Evolutionary conservation across 345 rosid species (phyloP), one percentile per base, ranked within the genome.

Genomic region (Pelargonium nanum): DNA sequence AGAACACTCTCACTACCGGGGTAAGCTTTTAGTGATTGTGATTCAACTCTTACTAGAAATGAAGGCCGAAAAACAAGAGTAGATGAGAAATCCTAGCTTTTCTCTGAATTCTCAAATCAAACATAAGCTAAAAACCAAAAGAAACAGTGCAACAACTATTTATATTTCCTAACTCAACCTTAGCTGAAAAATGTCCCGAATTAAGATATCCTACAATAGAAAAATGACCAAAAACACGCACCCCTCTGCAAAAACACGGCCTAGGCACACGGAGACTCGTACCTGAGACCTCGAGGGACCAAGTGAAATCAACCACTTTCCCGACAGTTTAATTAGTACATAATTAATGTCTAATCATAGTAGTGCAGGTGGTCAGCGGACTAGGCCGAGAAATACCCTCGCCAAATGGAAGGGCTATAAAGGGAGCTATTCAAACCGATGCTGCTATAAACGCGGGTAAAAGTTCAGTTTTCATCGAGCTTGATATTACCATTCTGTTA

Each of bases 1-100:
- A 87, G 61, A 88, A 92, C 79, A 85, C 96, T 6, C 87, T 92
- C 53, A 92, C 95, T n/a, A 86, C 91, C 2, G 96, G 96, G 88
- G 98, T 86, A 40, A 17, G 48, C 17, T 40, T 12, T 40, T 17
- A 40, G 48, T n/a, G n/a, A n/a, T n/a, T n/a, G n/a, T n/a, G n/a
- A n/a, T n/a, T n/a, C n/a, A 80, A 74, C 64, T 67, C 56, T 50
- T 58, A 30, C 20, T 13, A 40, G 24, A 2, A 55, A 53, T 25
- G 30, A 25, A 54, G 19, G 26, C 19, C 20, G n/a, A n/a, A n/a
- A n/a, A n/a, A n/a, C n/a, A n/a, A n/a, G n/a, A n/a, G n/a, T n/a
- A n/a, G n/a, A n/a, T n/a, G n/a, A n/a, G n/a, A n/a, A n/a, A n/a
- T n/a, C n/a, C n/a, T n/a, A n/a, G n/a, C n/a, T n/a, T n/a, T n/a